These are phyloP conservation scores for Russula earlei DNA, from an alignment of 768 basidiomycete species.

Conservation along the genomic window DNA sequence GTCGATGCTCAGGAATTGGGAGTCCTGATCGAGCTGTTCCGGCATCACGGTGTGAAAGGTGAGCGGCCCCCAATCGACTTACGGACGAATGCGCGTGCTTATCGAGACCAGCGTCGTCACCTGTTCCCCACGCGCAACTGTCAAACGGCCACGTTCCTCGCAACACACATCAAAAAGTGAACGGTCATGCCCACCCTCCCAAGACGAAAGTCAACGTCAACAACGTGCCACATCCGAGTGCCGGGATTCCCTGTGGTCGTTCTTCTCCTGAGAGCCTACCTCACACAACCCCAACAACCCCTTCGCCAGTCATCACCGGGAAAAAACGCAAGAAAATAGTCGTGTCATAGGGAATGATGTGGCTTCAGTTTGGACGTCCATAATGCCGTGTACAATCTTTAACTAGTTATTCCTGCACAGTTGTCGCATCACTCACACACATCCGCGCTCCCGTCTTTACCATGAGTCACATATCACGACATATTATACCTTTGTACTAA, in stretches of 20 bases:
- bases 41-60: conserved; percentile 37
- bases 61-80: neutral
- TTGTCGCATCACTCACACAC: conserved; percentile 1
- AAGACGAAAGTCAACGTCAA: conserved; percentile 11
- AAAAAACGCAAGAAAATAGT: conserved; percentile 50
- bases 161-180: conserved; percentile 6
- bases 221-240: neutral
- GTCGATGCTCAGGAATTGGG: conserved; percentile 50
- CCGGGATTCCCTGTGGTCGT: neutral
- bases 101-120: conserved; percentile 2
- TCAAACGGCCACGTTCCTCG: neutral
- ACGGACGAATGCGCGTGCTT: neutral
- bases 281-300: neutral
- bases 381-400: conserved; percentile 14
- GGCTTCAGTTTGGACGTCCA: neutral
- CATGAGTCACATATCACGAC: conserved; percentile 6
- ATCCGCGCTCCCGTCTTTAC: neutral
- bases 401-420: conserved; percentile 19
- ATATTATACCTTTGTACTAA: conserved; percentile 21
- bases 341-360: conserved; percentile 12
- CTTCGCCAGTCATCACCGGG: conserved; percentile 30
- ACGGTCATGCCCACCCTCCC: conserved; percentile 4
- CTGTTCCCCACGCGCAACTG: neutral
- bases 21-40: conserved; percentile 57
- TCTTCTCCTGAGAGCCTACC: conserved; percentile 5